Evolutionary conservation across 1,284 basidiomycete species (phyloP).

Genomic region (Irpex rosettiformis): DNA sequence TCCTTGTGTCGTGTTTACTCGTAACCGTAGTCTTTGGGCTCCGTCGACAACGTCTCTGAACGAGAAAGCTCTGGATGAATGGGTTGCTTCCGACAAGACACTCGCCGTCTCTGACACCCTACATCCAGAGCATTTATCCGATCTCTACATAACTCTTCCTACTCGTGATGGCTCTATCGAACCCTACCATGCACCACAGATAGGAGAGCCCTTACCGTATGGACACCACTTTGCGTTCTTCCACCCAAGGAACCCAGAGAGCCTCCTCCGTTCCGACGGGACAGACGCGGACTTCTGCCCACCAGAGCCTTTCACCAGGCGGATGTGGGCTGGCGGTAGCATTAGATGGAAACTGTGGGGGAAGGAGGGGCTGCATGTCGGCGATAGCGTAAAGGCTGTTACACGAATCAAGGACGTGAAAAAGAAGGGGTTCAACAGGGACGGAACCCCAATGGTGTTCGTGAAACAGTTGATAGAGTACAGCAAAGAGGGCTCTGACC

Average conservation of each 20-base stretch:
- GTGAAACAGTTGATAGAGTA: conserved; percentile 64
- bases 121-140: conserved; percentile 48
- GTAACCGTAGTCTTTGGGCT: background rate
- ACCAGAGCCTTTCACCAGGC: conserved; percentile 68
- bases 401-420: conserved; percentile 54
- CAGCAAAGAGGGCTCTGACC: conserved; percentile 35
- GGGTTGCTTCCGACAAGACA: conserved; percentile 45
- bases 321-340: conserved; percentile 84
- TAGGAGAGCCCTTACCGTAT: conserved; percentile 44
- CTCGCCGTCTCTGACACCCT: conserved; percentile 43
- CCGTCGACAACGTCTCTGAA: conserved; percentile 15
- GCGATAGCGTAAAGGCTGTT: conserved; percentile 46
- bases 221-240: conserved; percentile 78
- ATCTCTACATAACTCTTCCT: conserved; percentile 67
- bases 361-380: conserved; percentile 43
- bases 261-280: conserved; percentile 60
- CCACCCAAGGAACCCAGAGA: conserved; percentile 60
- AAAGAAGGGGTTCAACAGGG: conserved; percentile 60
- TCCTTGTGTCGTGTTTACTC: background rate
- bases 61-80: conserved; percentile 39
- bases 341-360: conserved; percentile 57
- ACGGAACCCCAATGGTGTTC: conserved; percentile 66
- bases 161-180: conserved; percentile 56
- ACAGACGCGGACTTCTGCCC: conserved; percentile 72
- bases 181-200: conserved; percentile 37